phyloP scores from a whole-genome alignment of 257 asterid genomes.

The Capsicum rhomboideum region DNA sequence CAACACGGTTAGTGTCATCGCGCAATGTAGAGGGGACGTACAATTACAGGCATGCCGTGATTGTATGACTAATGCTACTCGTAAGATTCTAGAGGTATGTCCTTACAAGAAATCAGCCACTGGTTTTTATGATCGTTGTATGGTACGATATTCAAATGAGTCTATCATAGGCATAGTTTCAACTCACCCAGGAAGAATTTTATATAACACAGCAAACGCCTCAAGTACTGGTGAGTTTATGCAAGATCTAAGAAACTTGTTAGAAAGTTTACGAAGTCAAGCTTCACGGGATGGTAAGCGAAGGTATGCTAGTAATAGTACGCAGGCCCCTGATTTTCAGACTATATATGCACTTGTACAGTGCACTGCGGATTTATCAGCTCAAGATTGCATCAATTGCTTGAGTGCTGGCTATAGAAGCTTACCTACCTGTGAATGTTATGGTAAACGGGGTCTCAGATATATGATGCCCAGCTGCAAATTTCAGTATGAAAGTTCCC shows the following conservation, averaged over 20 bases:
- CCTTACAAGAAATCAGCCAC: slow-evolving; percentile 11
- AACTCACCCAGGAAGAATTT: neutral
- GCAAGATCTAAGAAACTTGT: neutral
- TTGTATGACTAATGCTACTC: slow-evolving; percentile 1
- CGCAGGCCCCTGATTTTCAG: neutral
- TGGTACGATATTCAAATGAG: slow-evolving; percentile 18
- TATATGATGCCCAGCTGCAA: neutral
- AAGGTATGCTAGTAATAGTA: neutral
- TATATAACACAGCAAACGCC: neutral
- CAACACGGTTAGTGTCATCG: slow-evolving; percentile 6
- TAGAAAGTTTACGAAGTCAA: neutral
- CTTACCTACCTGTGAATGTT: neutral
- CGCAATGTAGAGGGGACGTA: slow-evolving; percentile 28
- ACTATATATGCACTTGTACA: neutral
- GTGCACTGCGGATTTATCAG: neutral
- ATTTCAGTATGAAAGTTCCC: neutral
- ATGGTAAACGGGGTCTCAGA: neutral
- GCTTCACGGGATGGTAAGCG: neutral
- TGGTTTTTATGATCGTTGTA: slow-evolving; percentile 8
- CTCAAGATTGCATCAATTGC: neutral
- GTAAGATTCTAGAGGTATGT: neutral
- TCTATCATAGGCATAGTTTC: neutral
- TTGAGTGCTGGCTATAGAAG: neutral
- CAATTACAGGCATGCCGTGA: slow-evolving; percentile 8
- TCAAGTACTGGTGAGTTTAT: neutral